These are phyloP conservation scores for Buxus sempervirens DNA, from an alignment of 164 flowering plant species.

Conservation along the genomic window DNA sequence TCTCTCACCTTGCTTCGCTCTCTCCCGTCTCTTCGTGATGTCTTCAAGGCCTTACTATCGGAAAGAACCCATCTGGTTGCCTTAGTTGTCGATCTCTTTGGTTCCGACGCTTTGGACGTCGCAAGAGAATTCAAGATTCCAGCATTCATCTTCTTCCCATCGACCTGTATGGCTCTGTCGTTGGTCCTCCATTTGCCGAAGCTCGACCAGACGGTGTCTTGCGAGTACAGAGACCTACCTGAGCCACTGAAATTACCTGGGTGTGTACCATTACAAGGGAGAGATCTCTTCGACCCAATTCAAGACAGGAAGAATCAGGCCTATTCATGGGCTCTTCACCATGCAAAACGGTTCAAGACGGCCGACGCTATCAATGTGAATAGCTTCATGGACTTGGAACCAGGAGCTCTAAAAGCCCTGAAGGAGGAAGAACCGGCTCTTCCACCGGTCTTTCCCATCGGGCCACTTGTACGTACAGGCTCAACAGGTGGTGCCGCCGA, in stretches of 20 bases:
- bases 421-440: constrained; percentile 2
- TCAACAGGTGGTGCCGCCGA: background rate
- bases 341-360: background rate
- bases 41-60: constrained; percentile 12
- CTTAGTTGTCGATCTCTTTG: constrained; percentile 39
- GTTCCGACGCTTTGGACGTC: constrained; percentile 31
- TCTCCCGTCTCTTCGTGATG: constrained; percentile 29
- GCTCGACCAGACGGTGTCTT: constrained; percentile 20
- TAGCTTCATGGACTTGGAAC: constrained; percentile 24
- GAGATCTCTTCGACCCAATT: constrained; percentile 27
- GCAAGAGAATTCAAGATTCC: constrained; percentile 31
- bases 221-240: constrained; percentile 28
- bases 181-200: constrained; percentile 25
- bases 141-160: constrained; percentile 35
- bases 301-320: constrained; percentile 28
- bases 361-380: constrained; percentile 33
- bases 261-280: constrained; percentile 25
- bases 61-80: constrained; percentile 10
- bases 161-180: constrained; percentile 30
- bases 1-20: constrained; percentile 29
- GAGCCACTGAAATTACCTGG: constrained; percentile 34
- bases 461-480: constrained; percentile 26
- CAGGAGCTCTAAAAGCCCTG: constrained; percentile 21
- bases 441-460: constrained; percentile 33
- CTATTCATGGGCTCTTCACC: constrained; percentile 23